These are phyloP conservation scores for Hansenula lynferdii DNA, from an alignment of 1,139 yeast species.

Conservation along the genomic window DNA sequence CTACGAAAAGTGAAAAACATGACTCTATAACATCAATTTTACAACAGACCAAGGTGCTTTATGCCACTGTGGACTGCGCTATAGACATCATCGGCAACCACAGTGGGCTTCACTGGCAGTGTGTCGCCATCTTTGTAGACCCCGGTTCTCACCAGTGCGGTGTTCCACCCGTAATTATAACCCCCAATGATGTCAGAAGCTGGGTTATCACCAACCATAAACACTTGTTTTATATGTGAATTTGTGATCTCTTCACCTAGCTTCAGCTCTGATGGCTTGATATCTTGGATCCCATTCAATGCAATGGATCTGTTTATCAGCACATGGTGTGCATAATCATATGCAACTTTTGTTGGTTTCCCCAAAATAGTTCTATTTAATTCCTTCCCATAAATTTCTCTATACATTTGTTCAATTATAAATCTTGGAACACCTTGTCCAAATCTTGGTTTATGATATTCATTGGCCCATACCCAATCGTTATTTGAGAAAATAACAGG, in stretches of 20 bases:
- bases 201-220: slow-evolving; percentile 97
- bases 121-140: slow-evolving; percentile 71
- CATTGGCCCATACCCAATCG: slow-evolving; percentile 90
- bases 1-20: no score
- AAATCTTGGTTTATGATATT: slow-evolving; percentile 71
- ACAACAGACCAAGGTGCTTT: slow-evolving; percentile 18
- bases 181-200: slow-evolving; percentile 92
- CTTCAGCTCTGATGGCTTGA: slow-evolving; percentile 13
- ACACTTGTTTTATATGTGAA: slow-evolving; percentile 40
- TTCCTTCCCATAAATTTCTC: slow-evolving; percentile 41
- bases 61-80: slow-evolving; percentile 30
- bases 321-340: slow-evolving; percentile 77
- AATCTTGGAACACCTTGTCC: slow-evolving; percentile 91
- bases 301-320: slow-evolving; percentile 54
- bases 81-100: slow-evolving; percentile 31
- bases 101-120: slow-evolving; percentile 35
- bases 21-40: slow-evolving; percentile 12
- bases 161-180: slow-evolving; percentile 80
- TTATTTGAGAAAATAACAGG: slow-evolving; percentile 86
- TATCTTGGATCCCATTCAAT: slow-evolving; percentile 22
- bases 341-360: slow-evolving; percentile 77
- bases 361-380: slow-evolving; percentile 67
- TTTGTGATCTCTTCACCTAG: slow-evolving; percentile 16
- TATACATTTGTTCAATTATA: slow-evolving; percentile 58
- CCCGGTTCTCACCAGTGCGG: slow-evolving; percentile 80